Conservation (phyloP, 306 rosid species). For the Acacia acuminata region DNA sequence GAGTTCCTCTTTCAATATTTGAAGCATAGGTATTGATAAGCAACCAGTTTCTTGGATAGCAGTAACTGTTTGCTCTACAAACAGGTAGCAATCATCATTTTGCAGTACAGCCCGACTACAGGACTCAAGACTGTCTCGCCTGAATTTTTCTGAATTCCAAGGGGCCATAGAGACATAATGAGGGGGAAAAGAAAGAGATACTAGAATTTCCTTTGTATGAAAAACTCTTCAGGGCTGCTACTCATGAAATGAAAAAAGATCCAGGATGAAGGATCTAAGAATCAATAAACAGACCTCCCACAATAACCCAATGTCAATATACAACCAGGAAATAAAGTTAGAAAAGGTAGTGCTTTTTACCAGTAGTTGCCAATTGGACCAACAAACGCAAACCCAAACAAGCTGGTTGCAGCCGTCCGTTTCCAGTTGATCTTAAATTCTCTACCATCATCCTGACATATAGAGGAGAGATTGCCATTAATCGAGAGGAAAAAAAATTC, state of each 20-base stretch:
- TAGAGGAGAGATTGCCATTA: constrained; percentile 24
- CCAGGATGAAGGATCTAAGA: neutral
- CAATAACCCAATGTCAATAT: constrained; percentile 17
- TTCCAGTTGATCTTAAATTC: constrained; percentile 58
- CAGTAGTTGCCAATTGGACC: constrained; percentile 70
- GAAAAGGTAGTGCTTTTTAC: constrained; percentile 41
- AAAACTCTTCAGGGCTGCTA: constrained; percentile 7
- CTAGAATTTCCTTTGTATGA: neutral
- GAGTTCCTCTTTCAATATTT: constrained; percentile 7
- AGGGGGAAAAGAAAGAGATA: neutral
- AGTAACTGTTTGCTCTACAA: constrained; percentile 2
- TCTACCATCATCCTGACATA: constrained; percentile 38
- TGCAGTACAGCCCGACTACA: constrained; percentile 21
- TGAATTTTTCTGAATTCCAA: neutral
- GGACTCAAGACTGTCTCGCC: neutral
- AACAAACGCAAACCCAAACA: constrained; percentile 64
- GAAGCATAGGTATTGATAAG: neutral
- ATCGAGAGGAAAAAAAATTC: constrained; percentile 22
- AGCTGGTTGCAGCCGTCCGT: constrained; percentile 60
- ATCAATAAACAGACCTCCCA: constrained; percentile 18
- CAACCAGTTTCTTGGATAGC: constrained; percentile 17
- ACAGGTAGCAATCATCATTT: constrained; percentile 12
- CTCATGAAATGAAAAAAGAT: constrained; percentile 1
- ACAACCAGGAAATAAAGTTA: constrained; percentile 20
- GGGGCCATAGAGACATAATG: neutral